Evolutionary conservation across 2,329 filamentous ascomycete genomes (phyloP), one percentile per base, ranked within the genome.

Genomic region (Cordyceps tenuipes): DNA sequence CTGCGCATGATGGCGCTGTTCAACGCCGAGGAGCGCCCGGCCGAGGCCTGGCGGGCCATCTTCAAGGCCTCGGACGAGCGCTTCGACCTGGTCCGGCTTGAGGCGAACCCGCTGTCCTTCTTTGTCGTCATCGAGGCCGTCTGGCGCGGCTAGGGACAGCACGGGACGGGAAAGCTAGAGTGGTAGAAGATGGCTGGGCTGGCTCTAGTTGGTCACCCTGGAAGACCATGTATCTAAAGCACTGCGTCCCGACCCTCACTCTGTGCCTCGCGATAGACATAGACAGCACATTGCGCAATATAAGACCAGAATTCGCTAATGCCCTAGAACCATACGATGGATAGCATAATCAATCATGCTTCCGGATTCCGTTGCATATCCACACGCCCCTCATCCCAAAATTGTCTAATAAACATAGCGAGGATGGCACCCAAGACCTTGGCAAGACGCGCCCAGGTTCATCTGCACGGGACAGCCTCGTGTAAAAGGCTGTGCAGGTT

Each of bases 1-100:
- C 59, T 83, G 63, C 70, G 76, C 50, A 75, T 82, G 73, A 77
- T 81, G 74, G 74, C 75, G 3, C 64, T 81, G 6, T 78, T 79
- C 53, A 81, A 79, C 62, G 73, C 73, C 3, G 74, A 75, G 63
- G 79, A 82, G 68, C 70, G 79, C 21, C 71, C 73, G 0, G 72
- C 75, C 0, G 69, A 73, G n/a, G 76, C 74, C 5, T 82, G 78
- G 76, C 73, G 72, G 65, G 67, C 68, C 17, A 68, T 81, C 2
- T 76, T 81, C 64, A 64, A 63, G n/a, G 64, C 68, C 50, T 78
- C 79, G 2, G 78, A 81, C 61, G 71, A 76, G 63, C 67, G 77
- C 13, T 79, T 77, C 49, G 71, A 76, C n/a, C 68, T 79, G 19
- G 67, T 70, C 2, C 66, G 68, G 12, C 61, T 73, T 3, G 69